Percentiles rank a stretch among this genome's conserved stretches.
phyloP scores from a whole-genome alignment of 306 rosid species.

The Rubus idaeus region DNA sequence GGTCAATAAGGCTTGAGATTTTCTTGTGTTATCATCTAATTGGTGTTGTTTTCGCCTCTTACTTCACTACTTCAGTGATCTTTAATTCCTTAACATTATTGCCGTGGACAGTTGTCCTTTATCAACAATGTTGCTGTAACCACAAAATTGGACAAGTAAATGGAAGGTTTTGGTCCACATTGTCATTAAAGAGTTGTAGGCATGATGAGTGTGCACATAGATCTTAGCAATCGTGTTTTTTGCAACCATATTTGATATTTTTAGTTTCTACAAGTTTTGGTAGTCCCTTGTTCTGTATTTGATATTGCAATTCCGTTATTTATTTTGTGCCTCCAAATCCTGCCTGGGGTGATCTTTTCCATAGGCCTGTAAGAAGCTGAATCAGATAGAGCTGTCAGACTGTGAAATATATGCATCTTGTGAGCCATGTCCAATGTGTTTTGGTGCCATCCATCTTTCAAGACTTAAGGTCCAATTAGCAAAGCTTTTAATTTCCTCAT shows the following conservation, averaged over 20 bases:
- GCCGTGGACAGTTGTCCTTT: not conserved
- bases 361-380: constrained; percentile 85
- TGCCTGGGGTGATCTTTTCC: constrained; percentile 13
- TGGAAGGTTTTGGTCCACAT: not conserved
- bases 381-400: constrained; percentile 66
- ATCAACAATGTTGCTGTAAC: not conserved
- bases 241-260: not conserved
- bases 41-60: not conserved
- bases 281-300: not conserved
- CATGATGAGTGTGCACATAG: not conserved
- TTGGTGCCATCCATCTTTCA: constrained; percentile 89
- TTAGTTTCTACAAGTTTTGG: not conserved
- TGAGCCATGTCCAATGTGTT: constrained; percentile 98
- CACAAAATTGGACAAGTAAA: not conserved
- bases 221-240: not conserved
- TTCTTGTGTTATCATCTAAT: not conserved
- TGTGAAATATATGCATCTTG: constrained; percentile 94
- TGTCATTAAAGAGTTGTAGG: not conserved
- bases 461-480: constrained; percentile 61
- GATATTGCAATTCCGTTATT: not conserved
- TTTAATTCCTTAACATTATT: not conserved
- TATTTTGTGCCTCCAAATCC: not conserved
- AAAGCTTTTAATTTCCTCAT: constrained; percentile 6
- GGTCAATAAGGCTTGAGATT: not conserved
- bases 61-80: not conserved